Base-by-base conservation (phyloP, 805 yeast genomes). In the Saccharomycopsis malanga region DNA sequence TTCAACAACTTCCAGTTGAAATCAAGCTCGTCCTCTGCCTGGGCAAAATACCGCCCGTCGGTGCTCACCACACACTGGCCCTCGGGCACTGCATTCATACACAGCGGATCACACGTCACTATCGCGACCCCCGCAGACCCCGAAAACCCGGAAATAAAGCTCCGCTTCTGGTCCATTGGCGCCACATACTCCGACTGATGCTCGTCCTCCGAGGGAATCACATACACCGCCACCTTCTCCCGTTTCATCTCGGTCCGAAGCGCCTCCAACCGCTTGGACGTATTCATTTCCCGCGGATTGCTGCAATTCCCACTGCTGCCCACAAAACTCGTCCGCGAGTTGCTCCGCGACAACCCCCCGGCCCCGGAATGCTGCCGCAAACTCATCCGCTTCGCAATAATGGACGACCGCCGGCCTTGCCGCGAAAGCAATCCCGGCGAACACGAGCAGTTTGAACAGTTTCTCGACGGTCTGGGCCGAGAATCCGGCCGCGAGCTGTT, bases 41-140 rank as follows among this genome's bases (percentile, higher is more conserved):
- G 98, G 50, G 86, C 69, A 63, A 87, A 93, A 67, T 93, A 93
- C 54, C 98, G 73, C 1, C 98, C 98, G 64, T 93, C 98, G 0
- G 98, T 93, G 6, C 95, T 79, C 43, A 93, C 66, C 0, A 83
- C 85, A 12, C 96, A 94, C 40, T 77, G 75, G 1, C 87, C 87
- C 9, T 65, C 67, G 20, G 76, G 69, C 1, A 57, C 56, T 1
- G 68, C 72, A 43, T 65, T 71, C 57, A 69, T 64, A 25, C 65
- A 64, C 35, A 70, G 56, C 4, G 68, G 53, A 45, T 71, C 70
- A 38, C 69, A 61, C 3, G 95, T 81, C 17, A 91, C 73, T n/a
- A 93, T 74, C 1, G 96, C 97, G 20, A 87, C 69, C 21, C 98
- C 98, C 2, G 97, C 95, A 42, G 91, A 81, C 0, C 98, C 98